A percentile compares a stretch with the other conserved stretches of the same genome.
These are phyloP conservation scores for Acacia concinna DNA, from an alignment of 331 rosid genomes.

Conservation along the genomic window DNA sequence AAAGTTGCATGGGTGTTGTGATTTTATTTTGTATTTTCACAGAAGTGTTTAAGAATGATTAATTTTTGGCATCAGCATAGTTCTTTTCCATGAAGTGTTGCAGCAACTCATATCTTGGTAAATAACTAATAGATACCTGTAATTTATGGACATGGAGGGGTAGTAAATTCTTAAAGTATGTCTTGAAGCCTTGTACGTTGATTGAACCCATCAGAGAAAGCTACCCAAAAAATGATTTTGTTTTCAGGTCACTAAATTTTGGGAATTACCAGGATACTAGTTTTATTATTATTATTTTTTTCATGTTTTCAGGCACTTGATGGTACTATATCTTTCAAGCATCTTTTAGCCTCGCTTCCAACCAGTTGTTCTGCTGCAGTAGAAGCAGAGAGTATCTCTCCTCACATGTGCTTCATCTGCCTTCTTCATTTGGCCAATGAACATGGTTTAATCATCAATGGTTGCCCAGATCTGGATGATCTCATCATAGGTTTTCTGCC, in stretches of 20 bases:
- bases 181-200: neutral
- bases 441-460: constrained; percentile 31
- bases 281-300: neutral
- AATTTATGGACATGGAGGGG: neutral
- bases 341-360: constrained; percentile 64
- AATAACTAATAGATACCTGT: neutral
- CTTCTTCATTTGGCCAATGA: constrained; percentile 42
- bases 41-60: neutral
- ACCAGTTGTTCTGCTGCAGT: constrained; percentile 25
- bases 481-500: constrained; percentile 34
- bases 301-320: constrained; percentile 40
- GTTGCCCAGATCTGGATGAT: constrained; percentile 36
- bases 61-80: neutral
- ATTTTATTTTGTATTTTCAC: neutral
- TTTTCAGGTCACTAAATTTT: neutral
- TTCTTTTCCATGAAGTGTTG: neutral
- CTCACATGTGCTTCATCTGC: constrained; percentile 42
- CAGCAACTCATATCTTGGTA: neutral
- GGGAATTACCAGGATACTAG: neutral
- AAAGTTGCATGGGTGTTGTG: neutral
- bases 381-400: constrained; percentile 27
- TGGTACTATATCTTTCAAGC: constrained; percentile 55
- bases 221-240: neutral
- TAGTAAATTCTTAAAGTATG: neutral
- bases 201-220: neutral